phyloP scores from a whole-genome alignment of 306 rosid species.

The Pyrus pyrifolia region DNA sequence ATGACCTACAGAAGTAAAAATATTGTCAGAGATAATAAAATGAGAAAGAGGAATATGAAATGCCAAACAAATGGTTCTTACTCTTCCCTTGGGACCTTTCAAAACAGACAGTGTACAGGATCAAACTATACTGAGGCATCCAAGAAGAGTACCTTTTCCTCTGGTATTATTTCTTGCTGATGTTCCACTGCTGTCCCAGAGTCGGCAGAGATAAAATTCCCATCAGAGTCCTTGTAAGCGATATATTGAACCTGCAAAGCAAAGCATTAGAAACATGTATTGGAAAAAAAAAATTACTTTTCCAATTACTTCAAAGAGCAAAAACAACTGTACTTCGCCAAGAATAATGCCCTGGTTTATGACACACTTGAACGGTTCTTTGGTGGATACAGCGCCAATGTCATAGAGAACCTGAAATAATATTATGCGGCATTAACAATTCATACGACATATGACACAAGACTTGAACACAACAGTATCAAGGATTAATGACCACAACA shows the following conservation, averaged over 20 bases:
- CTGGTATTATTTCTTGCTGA: slow-evolving; percentile 53
- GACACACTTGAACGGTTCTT: slow-evolving; percentile 96
- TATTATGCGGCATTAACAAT: background rate
- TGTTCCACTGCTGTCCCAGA: slow-evolving; percentile 41
- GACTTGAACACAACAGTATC: slow-evolving; percentile 6
- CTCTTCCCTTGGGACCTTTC: background rate
- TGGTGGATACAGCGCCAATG: slow-evolving; percentile 84
- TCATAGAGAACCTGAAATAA: slow-evolving; percentile 84
- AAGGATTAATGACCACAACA: slow-evolving; percentile 7
- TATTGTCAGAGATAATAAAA: slow-evolving; percentile 1
- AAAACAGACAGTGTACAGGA: slow-evolving; percentile 4
- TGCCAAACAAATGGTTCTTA: background rate
- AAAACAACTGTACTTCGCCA: slow-evolving; percentile 52
- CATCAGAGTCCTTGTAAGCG: slow-evolving; percentile 61
- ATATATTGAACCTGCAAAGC: slow-evolving; percentile 82
- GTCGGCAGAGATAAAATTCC: slow-evolving; percentile 69
- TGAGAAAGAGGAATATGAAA: slow-evolving; percentile 5
- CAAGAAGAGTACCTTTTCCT: slow-evolving; percentile 55
- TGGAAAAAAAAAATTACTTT: background rate
- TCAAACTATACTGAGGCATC: slow-evolving; percentile 9
- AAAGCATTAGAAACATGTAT: slow-evolving; percentile 31
- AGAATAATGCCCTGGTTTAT: slow-evolving; percentile 97
- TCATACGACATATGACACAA: background rate
- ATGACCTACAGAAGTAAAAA: slow-evolving; percentile 44
- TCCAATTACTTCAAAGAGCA: background rate